Percentiles rank a stretch among this genome's conserved stretches.
Evolutionary conservation across 371 early-diverging fungal species (phyloP).

Genomic region (Rhizopus stolonifer): DNA sequence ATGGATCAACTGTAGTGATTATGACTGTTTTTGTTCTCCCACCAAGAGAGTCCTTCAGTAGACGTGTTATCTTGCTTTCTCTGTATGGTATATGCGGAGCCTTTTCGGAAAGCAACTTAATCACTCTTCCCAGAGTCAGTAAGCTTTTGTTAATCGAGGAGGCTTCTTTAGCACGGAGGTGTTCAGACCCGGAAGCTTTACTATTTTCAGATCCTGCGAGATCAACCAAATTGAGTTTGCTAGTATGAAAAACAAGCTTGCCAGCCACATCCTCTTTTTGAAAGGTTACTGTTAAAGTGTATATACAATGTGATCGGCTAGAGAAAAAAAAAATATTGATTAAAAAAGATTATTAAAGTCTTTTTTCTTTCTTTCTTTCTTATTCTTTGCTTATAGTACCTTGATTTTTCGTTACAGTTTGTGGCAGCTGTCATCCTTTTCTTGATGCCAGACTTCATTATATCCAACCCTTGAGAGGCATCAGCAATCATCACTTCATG

Average conservation of each 20-base stretch:
- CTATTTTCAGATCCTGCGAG: conserved; percentile 98
- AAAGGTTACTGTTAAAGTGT: conserved; percentile 85
- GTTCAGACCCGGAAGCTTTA: conserved; percentile 87
- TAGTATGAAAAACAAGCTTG: conserved; percentile 81
- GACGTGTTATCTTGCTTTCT: conserved; percentile 92
- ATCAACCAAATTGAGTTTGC: conserved; percentile 96
- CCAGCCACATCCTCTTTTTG: conserved; percentile 77
- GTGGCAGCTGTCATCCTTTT: conserved; percentile 88
- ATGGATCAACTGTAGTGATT: conserved; percentile 92
- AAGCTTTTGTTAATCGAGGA: conserved; percentile 90
- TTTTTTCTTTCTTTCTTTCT: too few relatives aligned
- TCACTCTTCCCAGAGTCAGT: conserved; percentile 91
- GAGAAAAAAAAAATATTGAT: not conserved
- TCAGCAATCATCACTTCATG: conserved; percentile 73
- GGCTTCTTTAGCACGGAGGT: conserved; percentile 86
- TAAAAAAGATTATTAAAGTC: not conserved
- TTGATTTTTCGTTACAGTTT: conserved; percentile 88
- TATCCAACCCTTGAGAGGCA: conserved; percentile 72
- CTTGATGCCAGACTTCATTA: conserved; percentile 73
- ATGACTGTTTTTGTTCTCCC: conserved; percentile 94
- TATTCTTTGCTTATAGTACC: conserved; percentile 32
- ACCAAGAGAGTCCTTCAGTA: conserved; percentile 95
- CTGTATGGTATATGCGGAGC: conserved; percentile 88
- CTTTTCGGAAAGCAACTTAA: conserved; percentile 84
- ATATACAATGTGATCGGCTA: conserved; percentile 94